Evolutionary conservation across 257 asterid genomes (phyloP), one percentile per base, ranked within the genome.

Genomic region (Solanum pinnatisectum): DNA sequence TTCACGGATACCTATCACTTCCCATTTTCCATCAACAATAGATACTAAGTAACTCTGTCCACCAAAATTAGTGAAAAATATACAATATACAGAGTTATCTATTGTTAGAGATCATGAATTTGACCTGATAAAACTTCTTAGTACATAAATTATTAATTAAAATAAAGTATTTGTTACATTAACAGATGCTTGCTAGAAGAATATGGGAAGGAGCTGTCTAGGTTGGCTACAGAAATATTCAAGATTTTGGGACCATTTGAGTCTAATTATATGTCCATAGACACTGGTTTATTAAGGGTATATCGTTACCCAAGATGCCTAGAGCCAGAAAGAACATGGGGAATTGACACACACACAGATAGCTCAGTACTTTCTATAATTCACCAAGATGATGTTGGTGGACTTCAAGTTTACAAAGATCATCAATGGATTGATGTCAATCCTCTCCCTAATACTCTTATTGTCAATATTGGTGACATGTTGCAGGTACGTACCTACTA

Each of bases 381-480:
- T 23, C 97, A 95, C 79, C 98, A 96, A 88, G 98, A 96, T 89
- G 92, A 93, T 87, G 95, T 95, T 5, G 98, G 98, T 27, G 98
- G 98, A 25, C 98, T 96, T 78, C 98, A 96, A 90, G 93, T 95
- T 78, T 68, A 35, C 91, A 91, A 92, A 23, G 90, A 92, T 77
- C 30, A 90, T 12, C 78, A 91, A 73, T 96, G 99, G 99, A 49
- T 92, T 1, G 94, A 95, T 37, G 99, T 95, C 8, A 84, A 84
- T 20, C 98, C 98, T 16, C 72, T 92, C 40, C 90, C 37, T 8
- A 87, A 91, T 91, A 92, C 98, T 1, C 94, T 95, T 1, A 91
- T 96, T 33, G 94, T 96, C 90, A 95, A 93, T 86, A 87, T 96
- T 63, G 99, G 99, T 18, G 99, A 96, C 82, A 94, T 95, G 96